Evolutionary conservation across 2,329 filamentous ascomycete species (phyloP), one percentile per base, ranked within the genome.

Genomic region (Aspergillus sp.): DNA sequence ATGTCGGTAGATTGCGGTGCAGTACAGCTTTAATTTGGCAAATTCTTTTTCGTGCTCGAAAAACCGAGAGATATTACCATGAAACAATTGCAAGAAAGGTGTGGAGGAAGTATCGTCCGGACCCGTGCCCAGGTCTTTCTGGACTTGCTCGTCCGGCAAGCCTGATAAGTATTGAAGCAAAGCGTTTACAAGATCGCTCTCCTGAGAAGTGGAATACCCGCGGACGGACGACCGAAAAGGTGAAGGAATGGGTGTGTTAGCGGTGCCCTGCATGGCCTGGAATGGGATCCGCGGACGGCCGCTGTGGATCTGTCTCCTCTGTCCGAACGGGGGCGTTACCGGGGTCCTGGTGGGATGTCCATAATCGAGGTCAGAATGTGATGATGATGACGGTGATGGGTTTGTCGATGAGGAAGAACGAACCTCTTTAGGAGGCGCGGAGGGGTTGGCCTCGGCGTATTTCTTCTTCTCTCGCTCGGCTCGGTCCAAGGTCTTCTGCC

Each of bases 401-500:
- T 58, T 63, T 55, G 58, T 54, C 53, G 63, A 60, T 47, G 57
- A 63, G 20, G 68, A 54, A 59, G 51, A 58, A 65, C 68, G 63
- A 65, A 68, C 71, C 64, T 67, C 66, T 57, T 64, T 55, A 39
- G 55, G 50, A 45, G 63, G 60, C 52, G 66, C 67, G 29, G 60
- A 67, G 16, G 68, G 55, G 32, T 57, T 46, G 55, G 55, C 49
- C 14, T 69, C 69, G 49, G 73, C 70, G 16, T 74, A 68, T 32
- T 66, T 75, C 58, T 73, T 70, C 61, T 75, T 72, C 62, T 77
- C 71, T 50, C 74, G 72, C 61, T 76, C 70, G 57, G 71, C 69
- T 53, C 71, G 75, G 63, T 77, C 75, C 61, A 84, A 54, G 14
- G 78, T 74, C 49, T 75, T 81, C 51, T 78, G 76, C 86, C 88